phyloP scores from a whole-genome alignment of 257 asterid genomes.

The Solanum tarapatanum region DNA sequence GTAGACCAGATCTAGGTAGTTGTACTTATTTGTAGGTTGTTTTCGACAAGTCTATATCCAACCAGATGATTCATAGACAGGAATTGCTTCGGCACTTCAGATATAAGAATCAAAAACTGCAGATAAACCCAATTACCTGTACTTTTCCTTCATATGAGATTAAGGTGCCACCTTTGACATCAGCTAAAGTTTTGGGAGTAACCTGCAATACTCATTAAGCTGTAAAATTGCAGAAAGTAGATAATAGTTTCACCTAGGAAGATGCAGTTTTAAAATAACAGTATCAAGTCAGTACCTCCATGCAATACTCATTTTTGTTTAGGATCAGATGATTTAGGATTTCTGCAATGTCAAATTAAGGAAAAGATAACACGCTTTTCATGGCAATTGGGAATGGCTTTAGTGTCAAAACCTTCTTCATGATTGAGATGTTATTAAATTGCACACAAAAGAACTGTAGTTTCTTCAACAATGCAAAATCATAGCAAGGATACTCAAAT shows the following conservation, averaged over 20 bases:
- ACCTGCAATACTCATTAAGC: slow-evolving; percentile 40
- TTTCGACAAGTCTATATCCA: neutral
- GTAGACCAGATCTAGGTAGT: neutral
- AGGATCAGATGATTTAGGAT: slow-evolving; percentile 75
- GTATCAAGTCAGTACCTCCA: slow-evolving; percentile 56
- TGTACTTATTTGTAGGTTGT: neutral
- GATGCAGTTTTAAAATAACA: neutral
- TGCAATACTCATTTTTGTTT: slow-evolving; percentile 92
- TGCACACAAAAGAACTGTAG: neutral
- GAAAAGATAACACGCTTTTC: slow-evolving; percentile 4
- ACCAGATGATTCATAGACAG: neutral
- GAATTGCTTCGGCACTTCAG: neutral
- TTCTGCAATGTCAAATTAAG: slow-evolving; percentile 59
- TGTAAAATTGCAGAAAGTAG: neutral
- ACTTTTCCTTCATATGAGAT: slow-evolving; percentile 95
- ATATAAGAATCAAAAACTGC: neutral
- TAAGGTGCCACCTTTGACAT: slow-evolving; percentile 97
- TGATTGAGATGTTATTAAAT: neutral
- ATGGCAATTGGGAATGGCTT: neutral
- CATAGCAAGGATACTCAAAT: slow-evolving; percentile 78
- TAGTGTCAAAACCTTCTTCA: neutral
- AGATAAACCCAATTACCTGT: slow-evolving; percentile 40
- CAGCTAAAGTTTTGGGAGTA: slow-evolving; percentile 97
- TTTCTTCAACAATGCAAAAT: neutral
- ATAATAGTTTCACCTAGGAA: neutral